These are phyloP conservation scores for Phytopythium litorale DNA, from an alignment of 352 stramenopile genomes.

Conservation along the genomic window DNA sequence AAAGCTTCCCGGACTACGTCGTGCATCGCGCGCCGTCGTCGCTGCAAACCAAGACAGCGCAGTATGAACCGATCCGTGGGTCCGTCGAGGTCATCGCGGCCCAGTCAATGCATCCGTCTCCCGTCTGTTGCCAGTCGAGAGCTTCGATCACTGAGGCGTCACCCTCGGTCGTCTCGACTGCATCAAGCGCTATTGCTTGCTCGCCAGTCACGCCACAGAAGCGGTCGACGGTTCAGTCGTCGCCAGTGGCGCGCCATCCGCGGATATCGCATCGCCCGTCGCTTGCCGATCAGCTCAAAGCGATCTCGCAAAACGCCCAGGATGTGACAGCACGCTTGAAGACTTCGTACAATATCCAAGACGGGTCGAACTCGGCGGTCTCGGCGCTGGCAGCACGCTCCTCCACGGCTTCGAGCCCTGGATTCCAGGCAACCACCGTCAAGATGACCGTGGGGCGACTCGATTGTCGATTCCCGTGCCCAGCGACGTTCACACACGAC, in stretches of 20 bases:
- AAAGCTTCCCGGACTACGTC: constrained; percentile 59
- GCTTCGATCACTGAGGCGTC: background rate
- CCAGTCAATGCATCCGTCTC: background rate
- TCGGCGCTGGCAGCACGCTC: background rate
- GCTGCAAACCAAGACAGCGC: background rate
- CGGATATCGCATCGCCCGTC: constrained; percentile 28
- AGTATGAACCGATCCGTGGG: background rate
- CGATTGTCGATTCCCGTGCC: constrained; percentile 59
- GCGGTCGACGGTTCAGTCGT: background rate
- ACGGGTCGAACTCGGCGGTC: background rate
- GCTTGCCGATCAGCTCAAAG: constrained; percentile 58
- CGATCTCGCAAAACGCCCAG: constrained; percentile 45
- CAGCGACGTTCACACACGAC: constrained; percentile 40
- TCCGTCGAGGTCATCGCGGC: background rate
- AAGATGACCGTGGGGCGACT: constrained; percentile 47
- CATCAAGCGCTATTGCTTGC: background rate
- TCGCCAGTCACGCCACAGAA: background rate
- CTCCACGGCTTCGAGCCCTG: background rate
- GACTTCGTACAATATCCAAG: constrained; percentile 32
- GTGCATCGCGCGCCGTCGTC: constrained; percentile 16
- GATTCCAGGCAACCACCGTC: constrained; percentile 50
- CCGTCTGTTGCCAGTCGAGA: background rate
- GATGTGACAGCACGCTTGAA: constrained; percentile 49
- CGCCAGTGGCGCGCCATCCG: background rate
- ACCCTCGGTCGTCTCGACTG: background rate